phyloP scores from a whole-genome alignment of 2,329 filamentous ascomycete species.

The Sphaerulina musiva region DNA sequence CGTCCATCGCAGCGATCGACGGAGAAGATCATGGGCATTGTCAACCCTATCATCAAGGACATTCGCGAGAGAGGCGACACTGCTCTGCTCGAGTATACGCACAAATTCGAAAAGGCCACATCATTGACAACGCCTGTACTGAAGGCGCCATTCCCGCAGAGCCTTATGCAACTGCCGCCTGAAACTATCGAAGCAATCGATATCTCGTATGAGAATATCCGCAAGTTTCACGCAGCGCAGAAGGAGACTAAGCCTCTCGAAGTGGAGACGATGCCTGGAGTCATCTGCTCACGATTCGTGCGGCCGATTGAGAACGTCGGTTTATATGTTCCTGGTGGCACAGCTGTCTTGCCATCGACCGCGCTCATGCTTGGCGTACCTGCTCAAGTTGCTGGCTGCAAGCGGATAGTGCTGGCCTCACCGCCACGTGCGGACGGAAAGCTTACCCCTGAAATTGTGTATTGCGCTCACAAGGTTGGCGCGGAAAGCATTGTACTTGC shows the following conservation, averaged over 20 bases:
- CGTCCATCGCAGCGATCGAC: conserved; percentile 89
- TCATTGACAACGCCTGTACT: conserved; percentile 84
- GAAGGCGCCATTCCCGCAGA: conserved; percentile 76
- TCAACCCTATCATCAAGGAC: conserved; percentile 84
- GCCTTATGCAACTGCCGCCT: conserved; percentile 74
- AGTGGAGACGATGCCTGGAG: conserved; percentile 96
- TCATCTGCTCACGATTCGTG: conserved; percentile 87
- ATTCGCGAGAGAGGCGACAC: conserved; percentile 78
- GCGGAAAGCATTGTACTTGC: conserved; percentile 94
- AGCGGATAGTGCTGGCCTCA: conserved; percentile 88
- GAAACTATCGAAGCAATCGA: conserved; percentile 93
- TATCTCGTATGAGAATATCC: conserved; percentile 86
- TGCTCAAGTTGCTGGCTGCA: conserved; percentile 93
- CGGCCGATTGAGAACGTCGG: conserved; percentile 94
- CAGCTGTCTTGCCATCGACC: conserved; percentile 92
- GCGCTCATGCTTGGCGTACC: conserved; percentile 97
- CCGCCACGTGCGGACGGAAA: conserved; percentile 84
- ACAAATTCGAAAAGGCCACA: conserved; percentile 96
- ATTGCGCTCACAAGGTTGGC: conserved; percentile 92
- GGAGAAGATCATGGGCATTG: conserved; percentile 87
- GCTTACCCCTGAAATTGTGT: conserved; percentile 93
- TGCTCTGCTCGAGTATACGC: conserved; percentile 84
- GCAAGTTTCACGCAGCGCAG: conserved; percentile 87
- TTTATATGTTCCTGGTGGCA: conserved; percentile 90
- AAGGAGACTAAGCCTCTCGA: conserved; percentile 66